Evolutionary conservation across 495 filamentous ascomycete species (phyloP).

Genomic region (Aspergillus saccharolyticus): DNA sequence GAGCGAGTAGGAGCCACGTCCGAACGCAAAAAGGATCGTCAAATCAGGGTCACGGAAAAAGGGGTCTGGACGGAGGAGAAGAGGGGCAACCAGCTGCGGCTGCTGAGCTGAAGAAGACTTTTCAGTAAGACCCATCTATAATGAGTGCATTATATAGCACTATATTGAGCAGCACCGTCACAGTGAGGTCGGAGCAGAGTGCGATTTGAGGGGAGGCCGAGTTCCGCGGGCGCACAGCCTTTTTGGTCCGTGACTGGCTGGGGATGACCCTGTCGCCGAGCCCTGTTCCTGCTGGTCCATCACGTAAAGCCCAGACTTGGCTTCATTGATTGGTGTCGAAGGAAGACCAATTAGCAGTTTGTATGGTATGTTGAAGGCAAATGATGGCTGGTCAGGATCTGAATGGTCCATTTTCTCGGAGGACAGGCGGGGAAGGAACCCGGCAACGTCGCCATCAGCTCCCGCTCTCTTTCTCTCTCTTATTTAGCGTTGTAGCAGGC

Average conservation of each 20-base stretch:
- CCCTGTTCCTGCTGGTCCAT: background rate
- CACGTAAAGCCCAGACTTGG: background rate
- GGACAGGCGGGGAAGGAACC: too few species aligned
- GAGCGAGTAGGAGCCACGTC: background rate
- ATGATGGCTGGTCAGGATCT: too few species aligned
- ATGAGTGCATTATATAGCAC: background rate
- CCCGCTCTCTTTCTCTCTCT: background rate
- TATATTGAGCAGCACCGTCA: background rate
- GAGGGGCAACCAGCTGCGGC: background rate
- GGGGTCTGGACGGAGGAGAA: background rate
- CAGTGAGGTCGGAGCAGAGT: background rate
- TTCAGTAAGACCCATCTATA: background rate
- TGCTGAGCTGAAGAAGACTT: background rate
- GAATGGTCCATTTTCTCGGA: too few species aligned
- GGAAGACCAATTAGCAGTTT: background rate
- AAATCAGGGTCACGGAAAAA: background rate
- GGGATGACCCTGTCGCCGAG: background rate
- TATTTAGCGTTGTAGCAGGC: too few species aligned
- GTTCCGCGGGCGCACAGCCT: background rate
- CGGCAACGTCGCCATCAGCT: background rate
- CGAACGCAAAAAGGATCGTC: background rate
- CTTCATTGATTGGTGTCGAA: background rate
- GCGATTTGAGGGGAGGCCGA: background rate
- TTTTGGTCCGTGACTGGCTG: background rate
- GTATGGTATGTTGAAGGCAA: too few species aligned